These are phyloP conservation scores for Aureobasidium musti DNA, from an alignment of 2,329 filamentous ascomycete species.

Conservation along the genomic window DNA sequence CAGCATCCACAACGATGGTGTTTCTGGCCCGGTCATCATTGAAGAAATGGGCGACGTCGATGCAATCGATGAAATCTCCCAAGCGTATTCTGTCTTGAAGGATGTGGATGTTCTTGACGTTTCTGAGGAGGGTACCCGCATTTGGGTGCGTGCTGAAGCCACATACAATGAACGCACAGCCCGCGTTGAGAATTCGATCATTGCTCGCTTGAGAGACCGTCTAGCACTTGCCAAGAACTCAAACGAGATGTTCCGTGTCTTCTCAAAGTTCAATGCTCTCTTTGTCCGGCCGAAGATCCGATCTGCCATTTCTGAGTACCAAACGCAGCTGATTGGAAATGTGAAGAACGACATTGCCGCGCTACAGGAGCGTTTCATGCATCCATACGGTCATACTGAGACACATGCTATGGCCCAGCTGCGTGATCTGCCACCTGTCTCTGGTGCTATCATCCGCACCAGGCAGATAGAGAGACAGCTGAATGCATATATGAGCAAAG, in stretches of 20 bases:
- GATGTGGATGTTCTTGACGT: constrained; percentile 96
- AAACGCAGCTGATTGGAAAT: constrained; percentile 96
- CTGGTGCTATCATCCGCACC: constrained; percentile 96
- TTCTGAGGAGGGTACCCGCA: constrained; percentile 80
- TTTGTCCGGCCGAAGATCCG: constrained; percentile 99
- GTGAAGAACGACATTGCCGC: constrained; percentile 94
- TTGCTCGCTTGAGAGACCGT: constrained; percentile 86
- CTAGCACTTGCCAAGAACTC: constrained; percentile 94
- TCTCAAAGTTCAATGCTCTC: constrained; percentile 98
- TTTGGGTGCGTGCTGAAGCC: constrained; percentile 92
- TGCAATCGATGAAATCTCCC: constrained; percentile 91
- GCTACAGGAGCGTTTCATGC: constrained; percentile 96
- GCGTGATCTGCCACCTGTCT: constrained; percentile 91
- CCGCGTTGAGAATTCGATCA: constrained; percentile 97
- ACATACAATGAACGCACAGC: constrained; percentile 97
- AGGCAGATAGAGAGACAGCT: constrained; percentile 96
- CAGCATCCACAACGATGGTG: constrained; percentile 56
- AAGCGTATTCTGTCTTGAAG: constrained; percentile 90
- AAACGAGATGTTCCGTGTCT: constrained; percentile 99
- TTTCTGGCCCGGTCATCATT: constrained; percentile 69
- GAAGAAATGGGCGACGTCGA: constrained; percentile 98
- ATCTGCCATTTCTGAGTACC: constrained; percentile 95
- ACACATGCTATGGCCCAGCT: constrained; percentile 98
- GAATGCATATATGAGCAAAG: constrained; percentile 96
- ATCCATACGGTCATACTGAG: constrained; percentile 97